Evolutionary conservation across 768 basidiomycete genomes (phyloP), one percentile per base, ranked within the genome.

Genomic region (Erythrobasidium yunnanense): DNA sequence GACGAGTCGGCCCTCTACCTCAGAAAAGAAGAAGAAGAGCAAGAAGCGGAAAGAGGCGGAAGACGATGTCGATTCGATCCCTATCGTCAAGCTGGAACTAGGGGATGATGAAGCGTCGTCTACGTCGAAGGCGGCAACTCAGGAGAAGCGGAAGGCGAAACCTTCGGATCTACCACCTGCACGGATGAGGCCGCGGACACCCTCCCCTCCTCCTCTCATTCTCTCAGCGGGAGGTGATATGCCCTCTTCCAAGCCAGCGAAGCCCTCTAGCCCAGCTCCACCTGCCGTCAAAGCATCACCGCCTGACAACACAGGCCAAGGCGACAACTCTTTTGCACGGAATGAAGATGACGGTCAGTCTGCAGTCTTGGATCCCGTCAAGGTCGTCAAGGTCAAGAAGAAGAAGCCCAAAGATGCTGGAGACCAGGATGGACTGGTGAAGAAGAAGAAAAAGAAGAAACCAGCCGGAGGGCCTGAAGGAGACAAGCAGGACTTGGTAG

Each of bases 11-110:
- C 74, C 52, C 45, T 76, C 38, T 47, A 75, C 20, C 70, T 71
- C 8, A 22, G 52, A 47, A 84, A 83, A 74, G 78, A 76, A 49
- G 69, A 71, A 58, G 62, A 80, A 77, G 71, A 74, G 74, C 17
- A 82, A 80, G 73, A 77, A 75, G 71, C 76, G 77, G 45, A 80
- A 85, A 66, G 79, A 85, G 69, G 83, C 83, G 42, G 87, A 90
- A 68, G 90, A 97, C 13, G 89, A 95, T 73, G 70, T 95, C n/a
- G 90, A 95, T 71, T 83, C 85, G 7, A 96, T 97, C 76, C 92
- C 93, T 0, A 83, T 99, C 23, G 88, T 96, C 30, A 82, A 79
- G 67, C 77, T 97, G 50, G 88, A 93, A 45, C 63, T 77, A 23
- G 70, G 70, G 56, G 34, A 63, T 27, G 20, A 33, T 4, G 55